Evolutionary conservation across 2,329 filamentous ascomycete genomes (phyloP), one percentile per base, ranked within the genome.

Genomic region (Aspergillus sp.): DNA sequence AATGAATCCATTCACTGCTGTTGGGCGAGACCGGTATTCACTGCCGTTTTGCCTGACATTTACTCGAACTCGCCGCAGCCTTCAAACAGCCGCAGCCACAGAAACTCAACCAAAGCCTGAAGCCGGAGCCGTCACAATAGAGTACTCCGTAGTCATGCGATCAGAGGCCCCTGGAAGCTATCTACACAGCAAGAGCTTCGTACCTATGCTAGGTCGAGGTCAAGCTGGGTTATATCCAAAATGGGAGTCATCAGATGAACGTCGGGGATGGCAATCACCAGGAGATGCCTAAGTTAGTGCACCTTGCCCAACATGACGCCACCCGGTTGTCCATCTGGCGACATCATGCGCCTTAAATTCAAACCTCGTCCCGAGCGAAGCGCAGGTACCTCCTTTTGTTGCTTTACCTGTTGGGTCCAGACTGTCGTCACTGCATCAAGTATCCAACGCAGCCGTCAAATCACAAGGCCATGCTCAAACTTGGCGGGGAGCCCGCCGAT

Each of bases 261-360:
- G 24, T 42, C 24, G 39, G 22, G 37, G 49, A 60, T 44, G 39
- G 17, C 49, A 51, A 19, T 40, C 22, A 27, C 11, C 39, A 42
- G n/a, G 5, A n/a, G 34, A 51, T 42, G 9, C 30, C n/a, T 8
- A 20, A 20, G 20, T 20, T 20, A 24, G 13, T 11, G 4, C 27
- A 27, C 20, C n/a, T 48, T 34, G 45, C 45, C 27, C n/a, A 24
- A 51, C 22, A 51, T 59, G 51, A 59, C 52, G 57, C 57, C 52
- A 59, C 57, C 48, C 12, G 19, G 13, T n/a, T 54, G 45, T 54
- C 19, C 57, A 57, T 59, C 57, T 52, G 51, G 51, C 47, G 52
- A 44, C 39, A 53, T 61, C 60, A 61, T 60, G 57, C 57, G 60
- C 57, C 54, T 27, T 48, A n/a, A 11, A 7, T 34, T 34, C 39